Evolutionary conservation across 768 basidiomycete species (phyloP), one percentile per base, ranked within the genome.

Genomic region (Termitomyces sp.): DNA sequence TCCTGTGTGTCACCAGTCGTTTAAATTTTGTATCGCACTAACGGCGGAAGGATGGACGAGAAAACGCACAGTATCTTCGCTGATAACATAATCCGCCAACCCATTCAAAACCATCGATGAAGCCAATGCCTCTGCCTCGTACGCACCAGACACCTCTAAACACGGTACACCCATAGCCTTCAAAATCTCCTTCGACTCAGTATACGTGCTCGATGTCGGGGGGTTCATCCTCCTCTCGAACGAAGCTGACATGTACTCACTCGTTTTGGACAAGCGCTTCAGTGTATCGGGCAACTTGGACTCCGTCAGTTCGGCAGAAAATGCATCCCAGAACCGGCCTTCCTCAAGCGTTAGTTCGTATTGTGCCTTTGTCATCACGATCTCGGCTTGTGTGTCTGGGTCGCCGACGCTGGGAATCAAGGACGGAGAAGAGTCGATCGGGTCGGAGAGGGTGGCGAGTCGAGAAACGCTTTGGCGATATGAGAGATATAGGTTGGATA

Each of bases 111-210:
- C 93, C 41, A 96, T 76, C 8, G 88, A 81, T 6, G 90, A 83
- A 0, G 93, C 94, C 36, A 96, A 72, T 0, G 90, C 93, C 71
- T 97, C 95, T 1, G 89, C 95, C 69, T 97, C 95, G 58, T 81
- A 86, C 0, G 87, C 81, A 0, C 86, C 87, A 0, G 76, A 75
- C 9, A 87, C 75, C 18, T 90, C 83, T 33, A 95, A 69, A 65
- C 86, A 89, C 0, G 88, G 87, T 2, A 95, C 78, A n/a, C 93
- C 93, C 88, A 95, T 89, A 0, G 89, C 86, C 24, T 69, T 65
- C 8, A 96, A 65, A 24, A 95, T 81, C 54, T 83, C 81, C 67
- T 80, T 86, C 62, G 84, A 82, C 67, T 95, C 86, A 0, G 76
- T 72, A 65, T 93, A 95, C 3, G 89, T 92, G 31, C 76, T 73